A percentile compares a stretch with the other conserved stretches of the same genome.
These are phyloP conservation scores for Coemansia sp. DNA, from an alignment of 192 early-diverging fungal species.

Conservation along the genomic window DNA sequence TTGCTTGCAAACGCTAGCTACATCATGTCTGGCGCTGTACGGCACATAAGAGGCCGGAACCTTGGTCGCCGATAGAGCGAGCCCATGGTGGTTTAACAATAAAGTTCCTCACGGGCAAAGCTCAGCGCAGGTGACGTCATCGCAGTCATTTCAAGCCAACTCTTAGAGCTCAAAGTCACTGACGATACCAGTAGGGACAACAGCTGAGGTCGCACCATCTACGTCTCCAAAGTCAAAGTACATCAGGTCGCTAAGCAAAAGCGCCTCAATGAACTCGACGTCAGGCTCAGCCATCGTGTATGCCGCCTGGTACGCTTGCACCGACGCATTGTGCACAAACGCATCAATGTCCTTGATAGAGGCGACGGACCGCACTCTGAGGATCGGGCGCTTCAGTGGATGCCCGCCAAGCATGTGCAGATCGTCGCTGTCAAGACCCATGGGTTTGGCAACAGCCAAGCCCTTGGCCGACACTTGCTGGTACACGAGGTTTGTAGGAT, in stretches of 20 bases:
- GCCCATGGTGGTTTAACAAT: no score
- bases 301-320: constrained; percentile 73
- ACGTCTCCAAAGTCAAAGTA: constrained; percentile 37
- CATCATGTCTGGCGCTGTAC: no score
- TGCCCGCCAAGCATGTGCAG: constrained; percentile 28
- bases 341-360: constrained; percentile 71
- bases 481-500: constrained; percentile 30
- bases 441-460: constrained; percentile 7
- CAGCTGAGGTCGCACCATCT: neutral
- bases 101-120: no score
- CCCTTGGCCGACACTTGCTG: constrained; percentile 9
- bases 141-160: neutral
- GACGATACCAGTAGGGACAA: constrained; percentile 9
- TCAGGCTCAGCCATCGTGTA: constrained; percentile 73
- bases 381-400: constrained; percentile 67
- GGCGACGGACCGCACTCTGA: constrained; percentile 68
- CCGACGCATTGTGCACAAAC: constrained; percentile 73
- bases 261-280: constrained; percentile 68
- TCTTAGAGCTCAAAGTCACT: constrained; percentile 18
- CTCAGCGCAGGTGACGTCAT: no score
- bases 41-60: no score
- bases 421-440: constrained; percentile 13
- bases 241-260: constrained; percentile 58
- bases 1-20: no score
- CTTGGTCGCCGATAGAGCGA: no score